Conservation (phyloP, 345 rosid genomes). For the Pelargonium nanum region DNA sequence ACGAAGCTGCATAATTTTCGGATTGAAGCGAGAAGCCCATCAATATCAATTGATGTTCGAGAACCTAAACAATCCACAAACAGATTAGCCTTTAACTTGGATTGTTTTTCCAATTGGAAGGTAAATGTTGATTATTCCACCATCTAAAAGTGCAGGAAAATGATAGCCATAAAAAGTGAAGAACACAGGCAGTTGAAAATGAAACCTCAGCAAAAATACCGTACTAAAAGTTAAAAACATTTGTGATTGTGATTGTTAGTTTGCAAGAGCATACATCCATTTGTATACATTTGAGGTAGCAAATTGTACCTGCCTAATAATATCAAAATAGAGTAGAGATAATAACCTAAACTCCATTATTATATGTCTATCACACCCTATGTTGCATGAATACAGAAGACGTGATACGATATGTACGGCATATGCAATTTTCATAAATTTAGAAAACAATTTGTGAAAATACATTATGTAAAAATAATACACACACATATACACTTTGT, state of each 20-base stretch:
- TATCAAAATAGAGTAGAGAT: neutral
- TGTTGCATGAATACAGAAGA: no score
- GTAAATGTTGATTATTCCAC: neutral
- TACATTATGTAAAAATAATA: no score
- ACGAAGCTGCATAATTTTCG: conserved; percentile 68
- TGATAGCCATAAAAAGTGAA: neutral
- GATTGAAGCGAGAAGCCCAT: conserved; percentile 41
- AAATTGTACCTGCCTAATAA: neutral
- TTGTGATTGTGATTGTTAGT: no score
- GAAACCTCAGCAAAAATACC: neutral
- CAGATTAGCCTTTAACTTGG: neutral
- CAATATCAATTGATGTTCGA: conserved; percentile 32
- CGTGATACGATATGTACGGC: no score
- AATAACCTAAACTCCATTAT: neutral
- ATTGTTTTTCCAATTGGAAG: neutral
- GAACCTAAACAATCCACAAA: conserved; percentile 30
- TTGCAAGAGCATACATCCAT: neutral
- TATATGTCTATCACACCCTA: neutral
- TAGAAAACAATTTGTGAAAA: no score
- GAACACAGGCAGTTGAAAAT: neutral
- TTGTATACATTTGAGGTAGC: neutral
- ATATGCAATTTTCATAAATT: no score
- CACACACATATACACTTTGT: no score
- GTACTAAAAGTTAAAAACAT: neutral
- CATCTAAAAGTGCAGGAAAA: neutral